Conservation (phyloP, 768 basidiomycete species). For the Imleria badia region DNA sequence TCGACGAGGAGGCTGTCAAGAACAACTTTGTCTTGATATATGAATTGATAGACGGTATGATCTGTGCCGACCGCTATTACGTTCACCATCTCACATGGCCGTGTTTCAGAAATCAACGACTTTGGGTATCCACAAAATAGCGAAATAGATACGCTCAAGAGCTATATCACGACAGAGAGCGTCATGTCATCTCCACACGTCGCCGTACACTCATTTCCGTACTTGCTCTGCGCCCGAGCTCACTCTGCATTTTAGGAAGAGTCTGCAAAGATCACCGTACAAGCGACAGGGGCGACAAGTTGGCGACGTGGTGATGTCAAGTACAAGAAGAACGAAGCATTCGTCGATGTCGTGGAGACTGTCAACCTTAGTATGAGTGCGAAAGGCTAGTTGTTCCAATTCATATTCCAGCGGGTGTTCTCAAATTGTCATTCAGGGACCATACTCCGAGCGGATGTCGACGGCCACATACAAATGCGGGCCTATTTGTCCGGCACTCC, state of each 20-base stretch:
- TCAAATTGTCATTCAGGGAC: slow-evolving; percentile 52
- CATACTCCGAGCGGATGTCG: slow-evolving; percentile 92
- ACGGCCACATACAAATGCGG: slow-evolving; percentile 97
- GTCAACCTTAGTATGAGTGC: slow-evolving; percentile 98
- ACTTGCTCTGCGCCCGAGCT: not conserved
- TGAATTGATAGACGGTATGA: slow-evolving; percentile 90
- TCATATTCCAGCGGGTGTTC: not conserved
- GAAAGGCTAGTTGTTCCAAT: slow-evolving; percentile 52
- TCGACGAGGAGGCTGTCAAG: slow-evolving; percentile 98
- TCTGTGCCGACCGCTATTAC: slow-evolving; percentile 9
- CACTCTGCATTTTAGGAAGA: slow-evolving; percentile 65
- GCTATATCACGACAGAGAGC: slow-evolving; percentile 97
- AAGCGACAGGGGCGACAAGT: slow-evolving; percentile 95
- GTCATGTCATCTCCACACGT: slow-evolving; percentile 84
- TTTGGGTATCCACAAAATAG: slow-evolving; percentile 99
- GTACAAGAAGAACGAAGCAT: slow-evolving; percentile 99
- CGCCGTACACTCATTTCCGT: slow-evolving; percentile 50
- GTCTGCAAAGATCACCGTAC: slow-evolving; percentile 93
- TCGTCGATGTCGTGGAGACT: slow-evolving; percentile 98
- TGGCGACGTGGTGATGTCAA: slow-evolving; percentile 96
- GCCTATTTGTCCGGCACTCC: slow-evolving; percentile 96
- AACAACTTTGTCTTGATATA: slow-evolving; percentile 99
- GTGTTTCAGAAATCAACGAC: slow-evolving; percentile 85
- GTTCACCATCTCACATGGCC: slow-evolving; percentile 4
- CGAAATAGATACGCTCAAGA: slow-evolving; percentile 95